A percentile compares a stretch with the other conserved stretches of the same genome.
Conservation (phyloP, 495 filamentous ascomycete species). For the Podospora appendiculata region DNA sequence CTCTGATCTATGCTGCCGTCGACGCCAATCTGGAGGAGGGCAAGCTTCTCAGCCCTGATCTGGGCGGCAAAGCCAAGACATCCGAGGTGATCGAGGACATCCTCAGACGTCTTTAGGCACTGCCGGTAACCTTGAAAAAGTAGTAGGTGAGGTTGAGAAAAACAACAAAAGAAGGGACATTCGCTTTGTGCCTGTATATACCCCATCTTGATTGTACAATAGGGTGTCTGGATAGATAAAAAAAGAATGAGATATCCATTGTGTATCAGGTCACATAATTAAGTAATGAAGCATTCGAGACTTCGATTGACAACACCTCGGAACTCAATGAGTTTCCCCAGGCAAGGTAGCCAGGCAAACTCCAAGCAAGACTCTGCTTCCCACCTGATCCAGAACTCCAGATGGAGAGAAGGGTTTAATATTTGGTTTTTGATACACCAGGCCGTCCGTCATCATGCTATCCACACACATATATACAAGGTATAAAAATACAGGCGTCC, state of each 20-base stretch:
- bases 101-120: slow-evolving; percentile 63
- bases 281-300: no score
- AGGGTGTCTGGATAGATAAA: slow-evolving; percentile 5
- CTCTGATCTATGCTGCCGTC: slow-evolving; percentile 81
- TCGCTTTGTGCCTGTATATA: background rate
- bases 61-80: slow-evolving; percentile 83
- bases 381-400: no score
- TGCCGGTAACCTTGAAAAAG: background rate
- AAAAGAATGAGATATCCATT: background rate
- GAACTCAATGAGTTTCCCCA: no score
- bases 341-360: no score
- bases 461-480: background rate
- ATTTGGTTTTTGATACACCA: slow-evolving; percentile 1
- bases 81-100: slow-evolving; percentile 88
- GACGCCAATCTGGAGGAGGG: slow-evolving; percentile 86
- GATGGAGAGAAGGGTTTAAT: slow-evolving; percentile 1
- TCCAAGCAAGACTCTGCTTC: no score
- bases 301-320: no score
- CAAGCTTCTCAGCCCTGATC: slow-evolving; percentile 75
- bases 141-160: no score
- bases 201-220: background rate
- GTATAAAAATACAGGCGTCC: background rate
- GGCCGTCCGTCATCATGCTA: background rate
- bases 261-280: no score
- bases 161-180: no score